Conservation (phyloP, 441 rosid species). For the Monsonia emarginata region DNA sequence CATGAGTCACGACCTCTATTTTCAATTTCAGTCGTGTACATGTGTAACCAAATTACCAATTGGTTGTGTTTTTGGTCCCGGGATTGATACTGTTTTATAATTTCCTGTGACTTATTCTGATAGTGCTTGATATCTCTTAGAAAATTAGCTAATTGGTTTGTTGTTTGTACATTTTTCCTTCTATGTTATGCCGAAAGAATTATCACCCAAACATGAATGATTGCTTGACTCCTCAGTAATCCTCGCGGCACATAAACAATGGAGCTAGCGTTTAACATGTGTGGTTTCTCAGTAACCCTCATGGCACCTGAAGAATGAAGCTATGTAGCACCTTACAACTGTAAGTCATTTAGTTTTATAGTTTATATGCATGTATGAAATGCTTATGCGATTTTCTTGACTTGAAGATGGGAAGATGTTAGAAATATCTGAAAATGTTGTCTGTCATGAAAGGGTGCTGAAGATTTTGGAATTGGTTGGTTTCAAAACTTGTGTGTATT, state of each 20-base stretch:
- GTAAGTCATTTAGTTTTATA: neutral
- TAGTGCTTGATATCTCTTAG: too few relatives aligned
- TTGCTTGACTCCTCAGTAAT: neutral
- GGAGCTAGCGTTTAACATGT: neutral
- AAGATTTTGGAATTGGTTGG: too few relatives aligned
- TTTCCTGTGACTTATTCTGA: neutral
- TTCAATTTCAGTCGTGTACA: too few relatives aligned
- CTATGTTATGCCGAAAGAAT: neutral
- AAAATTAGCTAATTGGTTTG: neutral
- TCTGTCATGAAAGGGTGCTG: too few relatives aligned
- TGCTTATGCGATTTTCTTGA: neutral
- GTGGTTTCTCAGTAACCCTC: neutral
- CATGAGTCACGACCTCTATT: too few relatives aligned
- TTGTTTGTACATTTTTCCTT: neutral
- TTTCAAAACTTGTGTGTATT: too few relatives aligned
- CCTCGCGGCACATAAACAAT: neutral
- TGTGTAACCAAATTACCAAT: neutral
- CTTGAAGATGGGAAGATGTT: too few relatives aligned
- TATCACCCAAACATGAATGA: neutral
- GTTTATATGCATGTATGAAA: neutral
- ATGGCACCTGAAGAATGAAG: neutral
- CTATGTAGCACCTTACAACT: neutral
- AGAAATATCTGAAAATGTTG: neutral
- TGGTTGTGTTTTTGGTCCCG: neutral
- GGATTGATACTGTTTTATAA: neutral